Conservation (phyloP, 2,329 filamentous ascomycete genomes). For the Phialocephala sp. region DNA sequence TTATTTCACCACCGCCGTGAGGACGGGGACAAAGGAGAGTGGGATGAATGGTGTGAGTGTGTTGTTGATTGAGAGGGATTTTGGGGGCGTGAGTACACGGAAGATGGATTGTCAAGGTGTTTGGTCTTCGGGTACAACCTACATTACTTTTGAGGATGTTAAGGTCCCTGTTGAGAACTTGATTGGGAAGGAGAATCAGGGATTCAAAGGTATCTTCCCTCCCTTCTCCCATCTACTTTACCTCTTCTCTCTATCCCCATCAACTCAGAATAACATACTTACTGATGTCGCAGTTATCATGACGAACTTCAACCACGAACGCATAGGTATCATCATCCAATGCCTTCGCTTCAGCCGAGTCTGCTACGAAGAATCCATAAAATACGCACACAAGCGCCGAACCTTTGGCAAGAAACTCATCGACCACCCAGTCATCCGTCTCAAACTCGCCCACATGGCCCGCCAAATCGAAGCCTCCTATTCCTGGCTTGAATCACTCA, state of each 20-base stretch:
- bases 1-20: conserved; percentile 96
- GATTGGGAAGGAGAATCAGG: conserved; percentile 96
- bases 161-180: conserved; percentile 99
- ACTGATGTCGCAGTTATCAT: conserved; percentile 97
- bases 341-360: conserved; percentile 93
- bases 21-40: conserved; percentile 71
- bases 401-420: conserved; percentile 98
- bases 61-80: conserved; percentile 86
- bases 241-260: neutral
- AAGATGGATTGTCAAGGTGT: conserved; percentile 99
- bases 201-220: conserved; percentile 73
- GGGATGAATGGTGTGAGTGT: conserved; percentile 95
- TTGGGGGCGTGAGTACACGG: conserved; percentile 86
- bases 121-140: conserved; percentile 93
- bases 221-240: neutral
- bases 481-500: conserved; percentile 93
- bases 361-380: conserved; percentile 95
- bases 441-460: conserved; percentile 98
- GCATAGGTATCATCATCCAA: conserved; percentile 98
- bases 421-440: conserved; percentile 94
- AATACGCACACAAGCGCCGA: conserved; percentile 95
- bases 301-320: conserved; percentile 99
- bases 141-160: conserved; percentile 98
- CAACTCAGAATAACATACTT: too few relatives aligned
- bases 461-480: conserved; percentile 97